These are phyloP conservation scores for Clavispora vitiphila DNA, from an alignment of 805 yeast species.

Conservation along the genomic window DNA sequence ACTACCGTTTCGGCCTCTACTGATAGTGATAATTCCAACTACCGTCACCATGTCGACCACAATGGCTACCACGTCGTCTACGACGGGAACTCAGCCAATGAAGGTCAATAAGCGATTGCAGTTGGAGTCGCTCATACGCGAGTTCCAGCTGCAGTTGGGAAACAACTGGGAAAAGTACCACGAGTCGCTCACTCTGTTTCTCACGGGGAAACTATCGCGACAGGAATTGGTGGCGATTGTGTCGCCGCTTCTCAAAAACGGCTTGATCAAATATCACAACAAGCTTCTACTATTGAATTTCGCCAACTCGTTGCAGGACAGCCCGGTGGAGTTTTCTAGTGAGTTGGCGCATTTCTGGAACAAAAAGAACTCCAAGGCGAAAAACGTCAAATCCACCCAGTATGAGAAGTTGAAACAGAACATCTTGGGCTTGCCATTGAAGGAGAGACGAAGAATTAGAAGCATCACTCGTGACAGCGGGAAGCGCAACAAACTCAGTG, in stretches of 20 bases:
- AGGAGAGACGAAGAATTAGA: slow-evolving; percentile 82
- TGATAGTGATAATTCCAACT: not conserved
- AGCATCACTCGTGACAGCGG: slow-evolving; percentile 80
- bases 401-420: slow-evolving; percentile 79
- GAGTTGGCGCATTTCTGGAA: slow-evolving; percentile 43
- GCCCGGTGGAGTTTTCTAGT: slow-evolving; percentile 52
- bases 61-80: slow-evolving; percentile 1
- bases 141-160: slow-evolving; percentile 71
- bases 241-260: slow-evolving; percentile 45
- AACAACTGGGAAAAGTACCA: slow-evolving; percentile 84
- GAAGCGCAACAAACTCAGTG: slow-evolving; percentile 66
- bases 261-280: slow-evolving; percentile 66
- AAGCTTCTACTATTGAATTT: slow-evolving; percentile 74
- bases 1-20: not conserved
- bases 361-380: slow-evolving; percentile 44
- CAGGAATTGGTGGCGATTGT: slow-evolving; percentile 62
- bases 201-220: slow-evolving; percentile 76
- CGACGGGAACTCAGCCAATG: slow-evolving; percentile 2
- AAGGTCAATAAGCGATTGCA: slow-evolving; percentile 25
- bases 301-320: slow-evolving; percentile 77
- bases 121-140: slow-evolving; percentile 52
- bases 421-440: slow-evolving; percentile 76
- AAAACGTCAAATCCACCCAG: slow-evolving; percentile 57
- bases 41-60: slow-evolving; percentile 3
- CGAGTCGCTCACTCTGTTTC: slow-evolving; percentile 66